Evolutionary conservation across 1,284 basidiomycete species (phyloP).

Genomic region (Meripilus lineatus): DNA sequence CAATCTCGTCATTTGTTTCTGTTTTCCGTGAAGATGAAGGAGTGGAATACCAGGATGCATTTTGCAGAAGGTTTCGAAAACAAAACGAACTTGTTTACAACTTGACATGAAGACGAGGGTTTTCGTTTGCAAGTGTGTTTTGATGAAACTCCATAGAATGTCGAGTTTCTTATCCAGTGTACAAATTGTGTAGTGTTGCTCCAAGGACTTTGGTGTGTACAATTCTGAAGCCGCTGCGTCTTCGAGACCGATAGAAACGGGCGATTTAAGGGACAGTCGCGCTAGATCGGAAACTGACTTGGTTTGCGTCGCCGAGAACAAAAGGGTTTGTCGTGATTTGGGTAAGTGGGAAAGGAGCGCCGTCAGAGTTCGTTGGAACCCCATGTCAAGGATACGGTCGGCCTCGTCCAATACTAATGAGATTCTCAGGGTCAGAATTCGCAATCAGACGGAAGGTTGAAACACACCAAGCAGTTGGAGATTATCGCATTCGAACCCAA

Average conservation of each 20-base stretch:
- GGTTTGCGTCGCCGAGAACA: constrained; percentile 97
- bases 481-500: constrained; percentile 90
- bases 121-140: constrained; percentile 90
- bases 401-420: constrained; percentile 89
- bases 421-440: too few species aligned
- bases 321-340: constrained; percentile 84
- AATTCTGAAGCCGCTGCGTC: constrained; percentile 28
- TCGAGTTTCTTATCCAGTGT: constrained; percentile 88
- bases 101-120: constrained; percentile 92
- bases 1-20: constrained; percentile 89
- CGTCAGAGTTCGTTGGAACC: constrained; percentile 85
- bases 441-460: neutral
- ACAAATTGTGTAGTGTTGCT: constrained; percentile 89
- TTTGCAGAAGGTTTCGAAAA: constrained; percentile 94
- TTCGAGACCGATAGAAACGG: constrained; percentile 71
- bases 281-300: constrained; percentile 89
- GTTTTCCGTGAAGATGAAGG: constrained; percentile 93
- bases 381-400: constrained; percentile 95
- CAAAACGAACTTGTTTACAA: constrained; percentile 96
- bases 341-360: constrained; percentile 89
- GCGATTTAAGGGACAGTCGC: constrained; percentile 83
- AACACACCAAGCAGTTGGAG: constrained; percentile 84
- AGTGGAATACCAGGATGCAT: constrained; percentile 92
- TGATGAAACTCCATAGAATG: constrained; percentile 92
- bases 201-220: constrained; percentile 58